Evolutionary conservation across 1,284 basidiomycete genomes (phyloP).

Genomic region (Ceratobasidium sp.): DNA sequence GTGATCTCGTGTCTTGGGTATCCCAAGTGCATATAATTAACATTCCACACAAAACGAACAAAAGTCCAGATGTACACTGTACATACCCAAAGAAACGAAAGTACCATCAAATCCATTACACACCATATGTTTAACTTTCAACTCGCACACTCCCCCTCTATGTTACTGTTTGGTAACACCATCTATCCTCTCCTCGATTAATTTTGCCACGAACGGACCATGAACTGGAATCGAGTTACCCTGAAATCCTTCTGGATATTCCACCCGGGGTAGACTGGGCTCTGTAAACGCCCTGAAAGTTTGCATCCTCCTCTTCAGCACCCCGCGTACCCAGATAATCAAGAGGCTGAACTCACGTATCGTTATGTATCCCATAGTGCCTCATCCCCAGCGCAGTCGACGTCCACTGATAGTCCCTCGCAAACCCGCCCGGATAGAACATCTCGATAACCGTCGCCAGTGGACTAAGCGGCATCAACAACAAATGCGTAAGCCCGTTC

Average conservation of each 20-base stretch:
- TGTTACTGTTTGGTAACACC: slow-evolving; percentile 11
- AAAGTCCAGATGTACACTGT: too few species aligned
- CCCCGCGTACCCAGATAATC: neutral
- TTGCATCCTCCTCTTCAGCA: slow-evolving; percentile 18
- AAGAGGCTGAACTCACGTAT: slow-evolving; percentile 10
- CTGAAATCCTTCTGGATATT: slow-evolving; percentile 63
- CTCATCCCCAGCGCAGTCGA: slow-evolving; percentile 59
- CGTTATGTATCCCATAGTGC: slow-evolving; percentile 57
- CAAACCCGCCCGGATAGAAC: slow-evolving; percentile 50
- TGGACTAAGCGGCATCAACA: slow-evolving; percentile 49
- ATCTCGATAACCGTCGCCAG: slow-evolving; percentile 50
- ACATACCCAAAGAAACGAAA: too few species aligned
- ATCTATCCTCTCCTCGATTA: slow-evolving; percentile 50
- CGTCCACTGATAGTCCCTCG: slow-evolving; percentile 51
- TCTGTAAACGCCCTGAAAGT: slow-evolving; percentile 51
- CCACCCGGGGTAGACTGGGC: slow-evolving; percentile 59
- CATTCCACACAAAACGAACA: too few species aligned
- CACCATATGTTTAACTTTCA: too few species aligned
- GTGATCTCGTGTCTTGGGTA: too few species aligned
- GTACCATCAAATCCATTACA: too few species aligned
- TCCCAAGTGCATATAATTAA: too few species aligned
- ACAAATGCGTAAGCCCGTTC: slow-evolving; percentile 50
- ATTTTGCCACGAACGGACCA: slow-evolving; percentile 46
- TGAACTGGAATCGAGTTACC: slow-evolving; percentile 62
- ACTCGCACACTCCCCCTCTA: neutral